phyloP scores from a whole-genome alignment of 768 basidiomycete genomes.

The Trametes maxima region DNA sequence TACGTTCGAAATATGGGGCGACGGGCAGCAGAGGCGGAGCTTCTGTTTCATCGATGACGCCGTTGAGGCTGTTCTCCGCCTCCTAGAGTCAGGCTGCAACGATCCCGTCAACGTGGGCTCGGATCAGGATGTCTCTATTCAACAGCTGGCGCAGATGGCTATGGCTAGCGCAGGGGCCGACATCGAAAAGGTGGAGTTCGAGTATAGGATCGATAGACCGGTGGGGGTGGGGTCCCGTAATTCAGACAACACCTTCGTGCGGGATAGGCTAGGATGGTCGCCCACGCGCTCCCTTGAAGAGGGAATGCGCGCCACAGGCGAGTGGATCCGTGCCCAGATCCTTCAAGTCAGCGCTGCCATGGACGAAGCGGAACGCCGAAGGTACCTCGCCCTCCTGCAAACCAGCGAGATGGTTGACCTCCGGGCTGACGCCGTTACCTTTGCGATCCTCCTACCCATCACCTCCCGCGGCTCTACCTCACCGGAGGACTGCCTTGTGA shows the following conservation, averaged over 20 bases:
- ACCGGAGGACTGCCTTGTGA: conserved; percentile 43
- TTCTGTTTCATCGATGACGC: conserved; percentile 60
- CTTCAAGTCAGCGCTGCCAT: conserved; percentile 19
- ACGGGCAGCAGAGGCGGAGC: conserved; percentile 53
- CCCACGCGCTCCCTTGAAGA: conserved; percentile 44
- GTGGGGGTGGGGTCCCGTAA: conserved; percentile 54
- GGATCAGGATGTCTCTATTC: conserved; percentile 44
- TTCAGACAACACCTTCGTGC: conserved; percentile 48
- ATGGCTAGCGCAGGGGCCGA: conserved; percentile 36
- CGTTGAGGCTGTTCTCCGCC: conserved; percentile 49
- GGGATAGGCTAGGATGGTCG: conserved; percentile 42
- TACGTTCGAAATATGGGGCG: conserved; percentile 58
- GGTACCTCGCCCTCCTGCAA: conserved; percentile 30
- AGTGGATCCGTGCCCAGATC: conserved; percentile 51
- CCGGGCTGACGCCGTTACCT: conserved; percentile 36
- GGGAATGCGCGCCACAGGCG: conserved; percentile 49
- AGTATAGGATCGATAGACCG: conserved; percentile 35
- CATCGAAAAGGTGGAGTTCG: conserved; percentile 32
- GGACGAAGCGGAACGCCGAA: conserved; percentile 14
- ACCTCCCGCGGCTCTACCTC: conserved; percentile 48
- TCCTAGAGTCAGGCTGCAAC: conserved; percentile 42
- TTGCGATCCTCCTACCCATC: conserved; percentile 60
- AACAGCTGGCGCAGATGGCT: conserved; percentile 46
- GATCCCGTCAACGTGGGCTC: conserved; percentile 56
- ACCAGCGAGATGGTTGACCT: conserved; percentile 46